Conservation (phyloP, 1,284 basidiomycete genomes). For the Coniferiporia weirii region DNA sequence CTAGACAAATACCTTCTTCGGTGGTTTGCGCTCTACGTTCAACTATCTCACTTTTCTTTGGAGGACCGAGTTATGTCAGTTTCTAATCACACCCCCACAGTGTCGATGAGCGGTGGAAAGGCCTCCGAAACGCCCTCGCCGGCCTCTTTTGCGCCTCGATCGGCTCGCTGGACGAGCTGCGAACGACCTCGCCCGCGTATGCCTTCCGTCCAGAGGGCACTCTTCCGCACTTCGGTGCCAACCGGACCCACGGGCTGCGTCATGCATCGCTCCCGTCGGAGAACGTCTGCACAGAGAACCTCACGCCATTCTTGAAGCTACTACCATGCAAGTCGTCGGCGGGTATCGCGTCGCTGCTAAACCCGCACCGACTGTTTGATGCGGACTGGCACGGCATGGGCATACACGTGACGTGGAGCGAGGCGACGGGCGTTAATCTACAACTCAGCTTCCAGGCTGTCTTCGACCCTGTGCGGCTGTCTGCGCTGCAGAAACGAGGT, state of each 20-base stretch:
- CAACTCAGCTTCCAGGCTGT: slow-evolving; percentile 79
- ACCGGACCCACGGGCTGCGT: slow-evolving; percentile 47
- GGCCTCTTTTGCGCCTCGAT: slow-evolving; percentile 94
- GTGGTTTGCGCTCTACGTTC: no score
- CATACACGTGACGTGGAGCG: slow-evolving; percentile 64
- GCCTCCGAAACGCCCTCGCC: slow-evolving; percentile 82
- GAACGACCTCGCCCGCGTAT: slow-evolving; percentile 59
- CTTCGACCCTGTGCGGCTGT: slow-evolving; percentile 67
- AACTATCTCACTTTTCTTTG: no score
- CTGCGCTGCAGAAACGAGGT: slow-evolving; percentile 53
- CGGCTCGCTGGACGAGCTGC: slow-evolving; percentile 65
- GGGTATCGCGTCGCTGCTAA: slow-evolving; percentile 81
- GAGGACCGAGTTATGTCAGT: neutral
- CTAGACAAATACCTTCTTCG: no score
- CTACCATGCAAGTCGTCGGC: slow-evolving; percentile 91
- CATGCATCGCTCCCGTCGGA: slow-evolving; percentile 80
- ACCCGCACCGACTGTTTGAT: slow-evolving; percentile 82
- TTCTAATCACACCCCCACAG: slow-evolving; percentile 31
- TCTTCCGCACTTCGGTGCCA: slow-evolving; percentile 45
- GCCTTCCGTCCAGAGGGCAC: slow-evolving; percentile 56
- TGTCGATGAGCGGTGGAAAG: slow-evolving; percentile 75
- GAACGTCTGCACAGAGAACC: slow-evolving; percentile 92
- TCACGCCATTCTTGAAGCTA: slow-evolving; percentile 93
- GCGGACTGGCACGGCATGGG: slow-evolving; percentile 87
- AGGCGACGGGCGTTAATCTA: slow-evolving; percentile 54